These are phyloP conservation scores for Yamadazyma paraphyllophila DNA, from an alignment of 805 yeast species.

Conservation along the genomic window DNA sequence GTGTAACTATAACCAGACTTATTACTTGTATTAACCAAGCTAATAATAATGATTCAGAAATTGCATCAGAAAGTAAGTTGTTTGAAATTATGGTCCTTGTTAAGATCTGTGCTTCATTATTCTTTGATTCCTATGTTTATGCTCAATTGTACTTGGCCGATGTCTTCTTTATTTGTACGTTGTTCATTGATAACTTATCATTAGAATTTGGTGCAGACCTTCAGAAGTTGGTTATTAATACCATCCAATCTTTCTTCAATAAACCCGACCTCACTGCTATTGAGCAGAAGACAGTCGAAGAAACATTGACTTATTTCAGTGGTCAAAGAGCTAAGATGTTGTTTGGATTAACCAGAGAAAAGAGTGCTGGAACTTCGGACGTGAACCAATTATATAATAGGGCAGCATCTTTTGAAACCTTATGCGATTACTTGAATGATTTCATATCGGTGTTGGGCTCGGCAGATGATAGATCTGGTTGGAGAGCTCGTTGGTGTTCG, in stretches of 20 bases:
- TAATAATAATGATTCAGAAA: constrained; percentile 39
- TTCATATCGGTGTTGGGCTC: constrained; percentile 51
- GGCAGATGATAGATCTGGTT: constrained; percentile 46
- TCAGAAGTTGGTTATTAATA: constrained; percentile 60
- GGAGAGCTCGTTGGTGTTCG: constrained; percentile 67
- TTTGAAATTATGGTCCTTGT: constrained; percentile 69
- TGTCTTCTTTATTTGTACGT: constrained; percentile 62
- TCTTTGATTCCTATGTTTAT: constrained; percentile 65
- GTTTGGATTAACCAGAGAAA: constrained; percentile 64
- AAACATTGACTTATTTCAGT: constrained; percentile 46
- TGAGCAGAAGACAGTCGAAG: constrained; percentile 43
- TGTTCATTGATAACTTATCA: constrained; percentile 53
- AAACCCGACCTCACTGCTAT: constrained; percentile 47
- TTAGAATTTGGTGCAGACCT: constrained; percentile 59
- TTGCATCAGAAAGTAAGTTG: constrained; percentile 51
- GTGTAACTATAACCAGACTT: constrained; percentile 57
- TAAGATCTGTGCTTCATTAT: constrained; percentile 58
- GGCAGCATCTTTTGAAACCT: constrained; percentile 51
- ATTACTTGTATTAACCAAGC: constrained; percentile 53
- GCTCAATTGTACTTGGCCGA: constrained; percentile 71
- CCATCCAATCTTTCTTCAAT: constrained; percentile 65
- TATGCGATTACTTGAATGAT: constrained; percentile 53
- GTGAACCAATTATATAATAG: constrained; percentile 38
- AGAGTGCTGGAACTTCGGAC: constrained; percentile 37
- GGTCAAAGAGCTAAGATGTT: constrained; percentile 68